Evolutionary conservation across 2,329 filamentous ascomycete species (phyloP).

Genomic region (Botryosphaeria dothidea): DNA sequence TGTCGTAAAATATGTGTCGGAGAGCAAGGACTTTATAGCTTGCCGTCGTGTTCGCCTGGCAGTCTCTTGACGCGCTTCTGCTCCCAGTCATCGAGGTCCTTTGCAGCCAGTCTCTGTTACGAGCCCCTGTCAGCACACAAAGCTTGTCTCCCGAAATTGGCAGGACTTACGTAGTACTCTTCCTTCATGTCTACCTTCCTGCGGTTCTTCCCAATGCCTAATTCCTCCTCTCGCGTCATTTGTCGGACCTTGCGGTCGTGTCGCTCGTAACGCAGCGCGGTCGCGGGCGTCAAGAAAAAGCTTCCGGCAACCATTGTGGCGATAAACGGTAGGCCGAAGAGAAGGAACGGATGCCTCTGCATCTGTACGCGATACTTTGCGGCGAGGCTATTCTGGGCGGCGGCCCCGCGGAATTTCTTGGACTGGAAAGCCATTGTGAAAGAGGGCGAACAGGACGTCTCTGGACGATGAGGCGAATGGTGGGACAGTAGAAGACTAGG

Average conservation of each 20-base stretch:
- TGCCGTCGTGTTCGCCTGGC: conserved; percentile 85
- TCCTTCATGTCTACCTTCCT: conserved; percentile 78
- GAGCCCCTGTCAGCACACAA: conserved; percentile 19
- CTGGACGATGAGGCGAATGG: background rate
- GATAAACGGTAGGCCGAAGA: conserved; percentile 94
- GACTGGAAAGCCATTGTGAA: conserved; percentile 31
- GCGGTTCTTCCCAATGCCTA: conserved; percentile 72
- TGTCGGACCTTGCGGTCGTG: conserved; percentile 88
- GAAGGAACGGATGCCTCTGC: conserved; percentile 78
- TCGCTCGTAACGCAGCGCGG: conserved; percentile 89
- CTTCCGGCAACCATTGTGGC: conserved; percentile 86
- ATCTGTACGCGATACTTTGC: conserved; percentile 75
- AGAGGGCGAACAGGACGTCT: too few relatives aligned
- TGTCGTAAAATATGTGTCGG: background rate
- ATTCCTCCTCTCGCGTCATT: conserved; percentile 80
- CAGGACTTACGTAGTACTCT: conserved; percentile 75
- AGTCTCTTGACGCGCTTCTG: conserved; percentile 91
- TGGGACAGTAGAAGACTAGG: background rate
- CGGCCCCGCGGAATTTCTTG: conserved; percentile 39
- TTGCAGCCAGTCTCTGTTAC: conserved; percentile 72
- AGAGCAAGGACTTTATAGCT: conserved; percentile 47
- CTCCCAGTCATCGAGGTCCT: conserved; percentile 95
- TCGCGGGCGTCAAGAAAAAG: conserved; percentile 91
- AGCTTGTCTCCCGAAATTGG: background rate
- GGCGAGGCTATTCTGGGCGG: conserved; percentile 67